A percentile compares a stretch with the other conserved stretches of the same genome.
Evolutionary conservation across 1,284 basidiomycete species (phyloP).

Genomic region (Cryptococcus maquisensis): DNA sequence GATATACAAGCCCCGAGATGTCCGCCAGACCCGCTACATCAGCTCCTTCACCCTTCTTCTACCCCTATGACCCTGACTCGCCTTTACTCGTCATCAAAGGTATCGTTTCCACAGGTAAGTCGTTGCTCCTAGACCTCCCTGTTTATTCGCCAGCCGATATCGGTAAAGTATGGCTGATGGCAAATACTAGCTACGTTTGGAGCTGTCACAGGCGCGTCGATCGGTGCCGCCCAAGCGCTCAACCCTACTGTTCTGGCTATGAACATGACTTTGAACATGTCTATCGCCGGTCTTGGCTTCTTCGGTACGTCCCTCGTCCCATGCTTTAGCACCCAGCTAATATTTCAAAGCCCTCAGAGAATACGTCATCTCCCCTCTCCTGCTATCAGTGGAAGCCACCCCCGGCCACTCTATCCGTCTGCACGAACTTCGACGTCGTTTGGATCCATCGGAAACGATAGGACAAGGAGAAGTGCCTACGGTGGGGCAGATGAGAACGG

Average conservation of each 20-base stretch:
- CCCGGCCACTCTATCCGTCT: slow-evolving; percentile 21
- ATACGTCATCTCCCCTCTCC: slow-evolving; percentile 43
- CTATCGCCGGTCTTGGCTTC: slow-evolving; percentile 36
- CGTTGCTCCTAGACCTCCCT: not conserved
- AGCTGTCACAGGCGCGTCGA: slow-evolving; percentile 29
- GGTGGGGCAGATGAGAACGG: slow-evolving; percentile 25
- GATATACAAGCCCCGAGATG: no score
- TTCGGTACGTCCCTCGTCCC: slow-evolving; percentile 26
- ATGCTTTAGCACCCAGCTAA: not conserved
- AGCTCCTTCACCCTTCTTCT: not conserved
- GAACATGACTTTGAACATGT: slow-evolving; percentile 39
- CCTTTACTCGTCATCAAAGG: slow-evolving; percentile 34
- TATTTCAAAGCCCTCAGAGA: slow-evolving; percentile 34
- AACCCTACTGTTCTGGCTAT: slow-evolving; percentile 32
- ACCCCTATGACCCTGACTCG: slow-evolving; percentile 32
- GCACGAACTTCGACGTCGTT: slow-evolving; percentile 1
- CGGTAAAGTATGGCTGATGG: no score
- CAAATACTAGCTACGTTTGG: slow-evolving; percentile 25
- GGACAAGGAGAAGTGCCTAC: not conserved
- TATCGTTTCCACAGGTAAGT: slow-evolving; percentile 25
- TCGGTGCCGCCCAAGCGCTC: slow-evolving; percentile 27
- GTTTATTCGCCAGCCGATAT: not conserved
- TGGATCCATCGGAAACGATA: no score
- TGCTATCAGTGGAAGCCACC: slow-evolving; percentile 22
- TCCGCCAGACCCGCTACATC: no score